A percentile compares a stretch with the other conserved stretches of the same genome.
Conservation (phyloP, 495 filamentous ascomycete species). For the Daldinia caldariorum region DNA sequence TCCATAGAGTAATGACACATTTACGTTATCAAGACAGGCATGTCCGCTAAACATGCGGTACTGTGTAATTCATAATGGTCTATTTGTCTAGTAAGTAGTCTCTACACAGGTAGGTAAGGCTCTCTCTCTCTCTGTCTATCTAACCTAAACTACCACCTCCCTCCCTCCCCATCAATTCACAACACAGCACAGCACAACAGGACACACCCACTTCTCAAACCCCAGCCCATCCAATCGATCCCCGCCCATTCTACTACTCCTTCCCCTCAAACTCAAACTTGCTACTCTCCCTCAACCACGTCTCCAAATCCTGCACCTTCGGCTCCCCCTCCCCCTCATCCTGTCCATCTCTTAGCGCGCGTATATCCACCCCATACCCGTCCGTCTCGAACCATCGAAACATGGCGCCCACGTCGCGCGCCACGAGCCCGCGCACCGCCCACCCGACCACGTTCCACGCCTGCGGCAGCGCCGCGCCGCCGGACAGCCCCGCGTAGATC, state of each 20-base stretch:
- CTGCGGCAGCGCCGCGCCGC: conserved; percentile 57
- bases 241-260: too few relatives aligned
- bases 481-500: conserved; percentile 63
- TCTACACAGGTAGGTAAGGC: background rate
- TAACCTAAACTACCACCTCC: background rate
- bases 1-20: too few relatives aligned
- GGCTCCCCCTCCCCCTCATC: conserved; percentile 61
- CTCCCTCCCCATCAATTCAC: background rate
- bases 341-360: conserved; percentile 59
- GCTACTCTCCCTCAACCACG: conserved; percentile 70
- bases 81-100: background rate
- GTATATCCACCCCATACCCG: conserved; percentile 70
- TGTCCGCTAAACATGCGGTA: too few relatives aligned
- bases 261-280: conserved; percentile 29
- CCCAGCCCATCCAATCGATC: too few relatives aligned
- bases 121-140: too few relatives aligned
- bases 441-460: conserved; percentile 57
- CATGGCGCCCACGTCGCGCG: conserved; percentile 67
- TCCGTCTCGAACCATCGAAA: conserved; percentile 70
- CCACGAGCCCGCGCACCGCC: conserved; percentile 56
- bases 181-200: background rate
- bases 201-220: background rate
- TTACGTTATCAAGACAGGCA: too few relatives aligned
- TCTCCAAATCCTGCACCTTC: conserved; percentile 65
- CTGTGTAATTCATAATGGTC: too few relatives aligned